Evolutionary conservation across 139 green algal genomes (phyloP).

Genomic region (Chlamydomonas incerta): DNA sequence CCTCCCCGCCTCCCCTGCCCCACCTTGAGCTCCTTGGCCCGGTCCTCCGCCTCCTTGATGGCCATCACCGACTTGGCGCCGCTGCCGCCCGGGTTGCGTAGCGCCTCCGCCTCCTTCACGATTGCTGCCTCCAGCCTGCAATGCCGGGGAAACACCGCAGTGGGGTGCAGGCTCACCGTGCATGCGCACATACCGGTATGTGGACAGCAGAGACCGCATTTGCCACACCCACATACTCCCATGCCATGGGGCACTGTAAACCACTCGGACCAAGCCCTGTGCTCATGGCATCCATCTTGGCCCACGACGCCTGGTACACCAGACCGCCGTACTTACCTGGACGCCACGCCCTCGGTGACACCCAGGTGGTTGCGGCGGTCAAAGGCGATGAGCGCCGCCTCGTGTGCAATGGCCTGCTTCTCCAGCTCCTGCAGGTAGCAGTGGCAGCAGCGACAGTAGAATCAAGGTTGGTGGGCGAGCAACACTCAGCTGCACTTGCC

Average conservation of each 20-base stretch:
- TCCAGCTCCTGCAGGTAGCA: slow-evolving; percentile 21
- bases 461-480: too few relatives aligned
- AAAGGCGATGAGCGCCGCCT: slow-evolving; percentile 86
- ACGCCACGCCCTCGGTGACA: slow-evolving; percentile 61
- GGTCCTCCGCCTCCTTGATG: slow-evolving; percentile 81
- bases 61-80: slow-evolving; percentile 65
- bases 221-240: too few relatives aligned
- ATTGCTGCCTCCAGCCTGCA: slow-evolving; percentile 61
- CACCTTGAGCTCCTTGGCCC: slow-evolving; percentile 76
- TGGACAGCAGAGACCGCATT: too few relatives aligned
- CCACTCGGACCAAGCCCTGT: too few relatives aligned
- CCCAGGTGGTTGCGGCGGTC: slow-evolving; percentile 90
- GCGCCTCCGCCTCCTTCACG: slow-evolving; percentile 35
- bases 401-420: slow-evolving; percentile 69
- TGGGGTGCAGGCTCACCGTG: too few relatives aligned
- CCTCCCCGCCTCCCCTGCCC: neutral
- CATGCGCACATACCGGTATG: too few relatives aligned
- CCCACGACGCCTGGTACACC: too few relatives aligned
- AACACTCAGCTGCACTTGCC: too few relatives aligned
- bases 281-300: too few relatives aligned
- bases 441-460: neutral
- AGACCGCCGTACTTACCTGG: neutral
- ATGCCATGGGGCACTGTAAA: too few relatives aligned
- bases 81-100: slow-evolving; percentile 23
- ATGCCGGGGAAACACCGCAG: too few relatives aligned